These are phyloP conservation scores for Sesbania bispinosa DNA, from an alignment of 306 rosid genomes.

Conservation along the genomic window DNA sequence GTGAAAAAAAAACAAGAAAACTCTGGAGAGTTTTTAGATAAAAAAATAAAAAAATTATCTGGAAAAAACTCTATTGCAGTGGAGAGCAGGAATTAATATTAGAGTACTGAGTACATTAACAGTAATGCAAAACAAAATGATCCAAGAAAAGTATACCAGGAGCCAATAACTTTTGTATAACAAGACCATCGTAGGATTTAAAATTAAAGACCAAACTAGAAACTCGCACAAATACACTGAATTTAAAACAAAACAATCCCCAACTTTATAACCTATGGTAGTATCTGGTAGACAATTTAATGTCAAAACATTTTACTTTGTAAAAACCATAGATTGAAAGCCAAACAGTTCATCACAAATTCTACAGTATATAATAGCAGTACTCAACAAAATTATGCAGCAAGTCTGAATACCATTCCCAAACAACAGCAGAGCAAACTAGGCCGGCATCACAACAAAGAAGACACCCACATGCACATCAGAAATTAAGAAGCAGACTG, in stretches of 20 bases:
- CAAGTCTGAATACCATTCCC: slow-evolving; percentile 1
- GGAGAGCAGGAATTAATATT: neutral
- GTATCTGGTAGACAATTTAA: slow-evolving; percentile 17
- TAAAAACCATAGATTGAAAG: neutral
- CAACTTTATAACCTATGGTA: neutral
- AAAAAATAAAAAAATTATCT: neutral
- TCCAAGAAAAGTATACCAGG: neutral
- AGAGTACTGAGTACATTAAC: neutral
- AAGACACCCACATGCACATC: slow-evolving; percentile 35
- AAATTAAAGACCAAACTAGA: slow-evolving; percentile 7
- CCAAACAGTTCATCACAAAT: slow-evolving; percentile 10
- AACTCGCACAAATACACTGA: slow-evolving; percentile 16
- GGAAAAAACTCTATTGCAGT: neutral
- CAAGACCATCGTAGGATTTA: slow-evolving; percentile 25
- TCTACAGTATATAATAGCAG: neutral
- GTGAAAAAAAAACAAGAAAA: slow-evolving; percentile 21
- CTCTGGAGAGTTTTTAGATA: neutral
- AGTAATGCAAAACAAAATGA: neutral
- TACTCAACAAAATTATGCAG: slow-evolving; percentile 7
- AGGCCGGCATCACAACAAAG: neutral
- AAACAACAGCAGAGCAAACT: slow-evolving; percentile 8
- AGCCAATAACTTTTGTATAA: neutral
- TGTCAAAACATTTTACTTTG: neutral
- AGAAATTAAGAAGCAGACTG: slow-evolving; percentile 16
- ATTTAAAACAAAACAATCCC: slow-evolving; percentile 22